Evolutionary conservation across 2,329 filamentous ascomycete genomes (phyloP), one percentile per base, ranked within the genome.

Genomic region (Alternaria gaisen): DNA sequence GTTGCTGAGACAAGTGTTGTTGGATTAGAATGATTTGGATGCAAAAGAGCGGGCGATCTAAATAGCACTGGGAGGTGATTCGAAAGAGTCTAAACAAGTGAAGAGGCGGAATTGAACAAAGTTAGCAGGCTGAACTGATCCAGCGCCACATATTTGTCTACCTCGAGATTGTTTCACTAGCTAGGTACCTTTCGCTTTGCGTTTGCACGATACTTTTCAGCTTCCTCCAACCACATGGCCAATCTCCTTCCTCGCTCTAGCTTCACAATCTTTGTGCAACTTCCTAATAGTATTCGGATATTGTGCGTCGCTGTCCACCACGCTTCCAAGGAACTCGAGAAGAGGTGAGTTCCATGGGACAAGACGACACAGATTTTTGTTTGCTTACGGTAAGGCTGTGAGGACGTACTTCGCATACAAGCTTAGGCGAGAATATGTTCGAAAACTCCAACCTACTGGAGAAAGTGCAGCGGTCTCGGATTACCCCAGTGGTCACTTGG

Each of bases 401-500:
- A 8, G 8, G n/a, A 32, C 30, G n/a, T 7, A 10, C 28, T 20
- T 7, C 28, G 9, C 28, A 41, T 28, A 18, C 14, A 24, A 30
- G 34, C 11, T 28, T 34, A 5, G 12, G 16, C 14, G 44, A 32
- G 44, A 48, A 22, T 16, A 8, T 16, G 30, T 34, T 7, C 18
- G n/a, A 36, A 12, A 11, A n/a, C 28, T 32, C 20, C 14, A 36
- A 24, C 7, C 18, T 36, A 24, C 8, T 10, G 30, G 18, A 62
- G 24, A 40, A 67, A 66, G 2, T 60, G 47, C 58, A 76, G 42
- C 38, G 69, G 60, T 22, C 67, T 62, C 18, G 66, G 71, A 55
- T 70, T 67, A 9, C 77, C 72, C 71, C 71, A 77, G 12, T 70
- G 64, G 34, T 72, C 73, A 53, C 73, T 77, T 18, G 78, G 75